phyloP scores from a whole-genome alignment of 345 rosid genomes.

The Nephelium lappaceum region DNA sequence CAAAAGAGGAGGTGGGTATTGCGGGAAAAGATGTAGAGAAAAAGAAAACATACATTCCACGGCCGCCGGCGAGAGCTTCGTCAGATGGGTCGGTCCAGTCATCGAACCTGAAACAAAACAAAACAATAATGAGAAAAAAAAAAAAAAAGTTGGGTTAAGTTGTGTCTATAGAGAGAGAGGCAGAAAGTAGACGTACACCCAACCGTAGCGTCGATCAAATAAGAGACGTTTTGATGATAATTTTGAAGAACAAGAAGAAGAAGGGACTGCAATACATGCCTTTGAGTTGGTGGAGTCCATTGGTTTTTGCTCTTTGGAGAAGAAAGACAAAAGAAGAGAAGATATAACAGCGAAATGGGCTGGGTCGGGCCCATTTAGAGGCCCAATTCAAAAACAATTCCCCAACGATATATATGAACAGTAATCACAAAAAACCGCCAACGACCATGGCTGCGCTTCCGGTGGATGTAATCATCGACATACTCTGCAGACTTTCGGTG shows the following conservation, averaged over 20 bases:
- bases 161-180: not conserved
- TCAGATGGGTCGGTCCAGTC: conserved; percentile 77
- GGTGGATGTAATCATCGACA: not conserved
- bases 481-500: not conserved
- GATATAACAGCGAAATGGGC: not conserved
- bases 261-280: not conserved
- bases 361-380: not conserved
- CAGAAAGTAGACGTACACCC: conserved; percentile 50
- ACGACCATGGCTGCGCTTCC: not conserved
- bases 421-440: too few species aligned
- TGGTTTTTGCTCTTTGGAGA: too few species aligned
- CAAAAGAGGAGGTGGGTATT: not conserved
- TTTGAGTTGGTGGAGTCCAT: conserved; percentile 2
- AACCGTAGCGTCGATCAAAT: conserved; percentile 78
- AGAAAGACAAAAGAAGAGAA: not conserved
- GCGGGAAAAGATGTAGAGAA: not conserved
- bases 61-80: conserved; percentile 74
- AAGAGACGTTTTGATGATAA: conserved; percentile 48
- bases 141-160: too few species aligned
- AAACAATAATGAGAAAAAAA: not conserved
- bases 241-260: not conserved
- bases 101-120: conserved; percentile 41
- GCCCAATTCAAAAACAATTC: not conserved
- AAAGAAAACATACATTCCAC: conserved; percentile 57
- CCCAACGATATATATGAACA: too few species aligned